Base-by-base conservation (phyloP, 1,284 basidiomycete genomes). In the Fereydounia khargensis region DNA sequence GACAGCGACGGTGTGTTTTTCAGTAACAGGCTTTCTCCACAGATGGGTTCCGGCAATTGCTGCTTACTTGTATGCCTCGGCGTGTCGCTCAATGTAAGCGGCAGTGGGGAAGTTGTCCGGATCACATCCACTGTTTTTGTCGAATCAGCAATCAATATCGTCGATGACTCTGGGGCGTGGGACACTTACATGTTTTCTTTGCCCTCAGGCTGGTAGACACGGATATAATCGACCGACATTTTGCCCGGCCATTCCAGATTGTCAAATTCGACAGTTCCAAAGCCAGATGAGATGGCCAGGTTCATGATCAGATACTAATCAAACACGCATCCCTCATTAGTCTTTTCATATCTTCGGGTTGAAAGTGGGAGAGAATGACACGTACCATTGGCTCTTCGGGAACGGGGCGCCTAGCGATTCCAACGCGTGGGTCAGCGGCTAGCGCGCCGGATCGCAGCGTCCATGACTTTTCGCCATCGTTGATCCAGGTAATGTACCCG, bases 371-470 rank as follows among this genome's bases (percentile, higher is more conserved):
- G 10, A 11, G 21, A 2, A 30, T n/a, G n/a, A n/a, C n/a, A n/a
- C n/a, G n/a, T n/a, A n/a, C n/a, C 45, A 50, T 41, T 19, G 47
- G 39, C 19, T 70, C 64, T 27, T 67, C 59, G 28, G 63, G 68
- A 28, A 61, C 55, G 13, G 48, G 61, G 32, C 68, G 34, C 27
- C 48, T 41, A 38, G 37, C 35, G 35, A 63, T 58, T 18, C 33
- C 36, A 19, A 55, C 47, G 1, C 53, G 43, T 3, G 78, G 42
- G 70, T 91, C 86, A 2, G 86, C 82, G 4, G 79, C 83, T 77
- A 92, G 82, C 6, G 87, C 91, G 24, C 79, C 77, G 14, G 82
- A 81, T 24, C 82, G 81, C 44, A 96, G 68, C 4, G 85, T 62
- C 63, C 58, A 65, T 1, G 68, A 60, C 18, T 58, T 43, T 39